Percentiles rank a stretch among this genome's conserved stretches.
Conservation (phyloP, 257 asterid species). For the Capsicum pubescens region DNA sequence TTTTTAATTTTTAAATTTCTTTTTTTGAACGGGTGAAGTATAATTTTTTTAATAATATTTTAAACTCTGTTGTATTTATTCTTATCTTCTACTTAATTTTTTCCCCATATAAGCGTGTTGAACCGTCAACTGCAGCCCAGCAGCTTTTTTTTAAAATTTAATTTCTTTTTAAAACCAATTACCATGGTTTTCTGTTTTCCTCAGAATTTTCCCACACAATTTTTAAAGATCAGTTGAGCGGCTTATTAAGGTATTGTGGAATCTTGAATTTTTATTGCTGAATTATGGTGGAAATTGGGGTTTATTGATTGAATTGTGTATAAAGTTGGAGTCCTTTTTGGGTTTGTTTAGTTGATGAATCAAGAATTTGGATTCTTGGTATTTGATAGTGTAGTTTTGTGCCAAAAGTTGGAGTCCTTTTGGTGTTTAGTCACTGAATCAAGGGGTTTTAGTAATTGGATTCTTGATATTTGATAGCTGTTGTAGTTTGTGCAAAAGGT, state of each 20-base stretch:
- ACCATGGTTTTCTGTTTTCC: conserved; percentile 12
- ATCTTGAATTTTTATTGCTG: conserved; percentile 26
- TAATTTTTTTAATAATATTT: background rate
- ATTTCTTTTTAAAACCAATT: conserved; percentile 45
- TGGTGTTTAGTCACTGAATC: conserved; percentile 19
- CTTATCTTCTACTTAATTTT: conserved; percentile 25
- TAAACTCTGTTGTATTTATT: background rate
- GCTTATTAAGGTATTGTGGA: background rate
- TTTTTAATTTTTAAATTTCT: no score
- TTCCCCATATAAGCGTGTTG: conserved; percentile 57
- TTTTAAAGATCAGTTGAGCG: conserved; percentile 27
- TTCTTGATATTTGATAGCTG: conserved; percentile 33
- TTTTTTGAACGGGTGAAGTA: background rate
- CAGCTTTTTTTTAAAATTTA: conserved; percentile 8
- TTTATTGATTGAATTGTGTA: conserved; percentile 29
- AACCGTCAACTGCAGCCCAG: conserved; percentile 63
- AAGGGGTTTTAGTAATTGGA: conserved; percentile 9
- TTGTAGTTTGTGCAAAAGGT: conserved; percentile 30
- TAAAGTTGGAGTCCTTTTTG: conserved; percentile 29
- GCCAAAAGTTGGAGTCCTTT: conserved; percentile 33
- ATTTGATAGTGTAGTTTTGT: no score
- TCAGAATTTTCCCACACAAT: background rate
- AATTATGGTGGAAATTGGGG: conserved; percentile 1
- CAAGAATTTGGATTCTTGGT: background rate
- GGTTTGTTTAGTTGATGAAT: background rate